These are phyloP conservation scores for Cryptosporidium ubiquitum DNA, from an alignment of 169 alveolate species.

Conservation along the genomic window DNA sequence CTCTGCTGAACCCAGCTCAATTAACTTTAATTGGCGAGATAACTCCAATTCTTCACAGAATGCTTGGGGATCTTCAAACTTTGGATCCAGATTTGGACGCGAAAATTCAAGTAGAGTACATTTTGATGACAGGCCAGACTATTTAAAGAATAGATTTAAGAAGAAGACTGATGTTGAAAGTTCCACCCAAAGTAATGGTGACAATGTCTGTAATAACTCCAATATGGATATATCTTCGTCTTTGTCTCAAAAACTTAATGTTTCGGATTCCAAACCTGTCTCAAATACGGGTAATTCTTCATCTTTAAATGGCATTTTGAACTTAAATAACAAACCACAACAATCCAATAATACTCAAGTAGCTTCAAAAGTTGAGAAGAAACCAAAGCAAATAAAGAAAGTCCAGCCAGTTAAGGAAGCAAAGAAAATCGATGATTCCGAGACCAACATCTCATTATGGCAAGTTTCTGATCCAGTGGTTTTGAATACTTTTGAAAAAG, in stretches of 20 bases:
- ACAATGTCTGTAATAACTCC: not conserved
- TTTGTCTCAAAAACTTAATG: not conserved
- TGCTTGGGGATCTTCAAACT: not conserved
- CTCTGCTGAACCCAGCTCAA: not conserved
- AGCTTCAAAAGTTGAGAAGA: slow-evolving; percentile 7
- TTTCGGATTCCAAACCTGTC: not conserved
- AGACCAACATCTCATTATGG: slow-evolving; percentile 12
- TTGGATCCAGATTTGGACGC: slow-evolving; percentile 24
- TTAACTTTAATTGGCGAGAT: slow-evolving; percentile 44
- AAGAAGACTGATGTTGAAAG: not conserved
- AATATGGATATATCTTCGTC: not conserved
- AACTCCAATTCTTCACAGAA: slow-evolving; percentile 8
- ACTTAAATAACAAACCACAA: not conserved
- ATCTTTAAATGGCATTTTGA: not conserved
- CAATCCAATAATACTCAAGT: not conserved
- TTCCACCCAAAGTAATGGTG: not conserved
- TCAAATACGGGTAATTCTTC: not conserved
- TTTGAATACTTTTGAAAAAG: slow-evolving; percentile 14
- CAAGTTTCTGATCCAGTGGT: not conserved
- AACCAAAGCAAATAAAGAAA: not conserved
- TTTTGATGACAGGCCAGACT: slow-evolving; percentile 67
- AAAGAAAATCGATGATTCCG: slow-evolving; percentile 37
- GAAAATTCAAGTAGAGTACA: slow-evolving; percentile 20
- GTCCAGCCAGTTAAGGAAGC: not conserved
- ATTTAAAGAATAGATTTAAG: slow-evolving; percentile 45